Base-by-base conservation (phyloP, 1,284 basidiomycete species). In the Ustilago cynodontis region DNA sequence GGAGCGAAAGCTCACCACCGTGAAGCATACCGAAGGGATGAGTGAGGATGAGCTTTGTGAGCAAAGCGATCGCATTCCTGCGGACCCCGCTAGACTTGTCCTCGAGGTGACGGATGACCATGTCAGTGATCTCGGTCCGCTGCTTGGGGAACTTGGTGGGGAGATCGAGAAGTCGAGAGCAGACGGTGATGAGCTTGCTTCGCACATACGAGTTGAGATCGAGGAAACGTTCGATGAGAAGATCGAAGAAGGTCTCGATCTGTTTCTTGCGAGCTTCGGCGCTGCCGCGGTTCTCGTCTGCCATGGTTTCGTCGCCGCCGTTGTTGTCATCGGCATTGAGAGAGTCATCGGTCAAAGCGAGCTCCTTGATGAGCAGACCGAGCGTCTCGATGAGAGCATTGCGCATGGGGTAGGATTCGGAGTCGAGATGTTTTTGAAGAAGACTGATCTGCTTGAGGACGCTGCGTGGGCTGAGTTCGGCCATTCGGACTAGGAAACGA, bases 381-480 rank as follows among this genome's bases (percentile, higher is more conserved):
- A 86, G 82, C 6, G 83, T 80, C 58, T 86, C 86, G 57, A 86
- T 65, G 55, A 86, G 71, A 11, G 85, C 81, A 47, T 83, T 93
- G 39, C 97, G 93, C 91, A 99, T 96, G 0, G 94, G 94, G 82
- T 98, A 97, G 0, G 94, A 92, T 93, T 99, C 96, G 33, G 93
- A 94, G 83, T 99, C 96, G 35, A 98, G 88, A 82, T 98, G 95
- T 24, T 90, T 89, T 29, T 94, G 89, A 11, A 98, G 87, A 51
- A 98, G 87, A 77, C 91, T 91, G 80, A 99, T 93, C 86, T 97
- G 94, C 87, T 96, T 96, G 81, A 94, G 88, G 1, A 98, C 91
- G 4, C 92, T 88, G n/a, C 93, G 88, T 0, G 95, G 95, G n/a
- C 90, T 90, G 18, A 93, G 88, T 77, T 97, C 94, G 0, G 92